These are phyloP conservation scores for Vicia sativa DNA, from an alignment of 306 rosid species.

Conservation along the genomic window DNA sequence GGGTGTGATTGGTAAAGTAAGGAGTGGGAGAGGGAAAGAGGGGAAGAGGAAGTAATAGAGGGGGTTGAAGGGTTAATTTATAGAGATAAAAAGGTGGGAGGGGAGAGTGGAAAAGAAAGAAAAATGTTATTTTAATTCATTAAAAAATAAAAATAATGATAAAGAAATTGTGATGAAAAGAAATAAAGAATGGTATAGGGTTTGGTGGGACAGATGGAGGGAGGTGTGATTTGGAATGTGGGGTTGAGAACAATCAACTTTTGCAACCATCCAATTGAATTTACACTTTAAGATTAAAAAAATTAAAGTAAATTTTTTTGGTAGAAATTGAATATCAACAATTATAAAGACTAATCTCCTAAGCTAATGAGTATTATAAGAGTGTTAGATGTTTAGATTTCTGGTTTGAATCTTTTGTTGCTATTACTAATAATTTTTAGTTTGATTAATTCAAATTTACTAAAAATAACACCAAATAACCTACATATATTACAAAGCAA, in stretches of 20 bases:
- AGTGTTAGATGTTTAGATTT: too few species aligned
- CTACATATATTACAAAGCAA: too few species aligned
- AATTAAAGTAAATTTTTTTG: too few species aligned
- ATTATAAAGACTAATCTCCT: too few species aligned
- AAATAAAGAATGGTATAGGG: conserved; percentile 23
- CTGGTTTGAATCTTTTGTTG: too few species aligned
- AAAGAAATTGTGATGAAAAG: background rate
- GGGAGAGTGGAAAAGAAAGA: background rate
- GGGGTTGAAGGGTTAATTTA: conserved; percentile 50
- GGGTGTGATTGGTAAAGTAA: conserved; percentile 1
- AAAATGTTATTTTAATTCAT: background rate
- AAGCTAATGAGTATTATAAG: too few species aligned
- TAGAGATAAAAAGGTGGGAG: conserved; percentile 41
- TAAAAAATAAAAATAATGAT: background rate
- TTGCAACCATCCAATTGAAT: conserved; percentile 29
- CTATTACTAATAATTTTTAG: too few species aligned
- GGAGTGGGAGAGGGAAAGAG: conserved; percentile 10
- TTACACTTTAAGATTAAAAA: too few species aligned
- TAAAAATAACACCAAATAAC: too few species aligned
- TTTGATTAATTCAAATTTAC: too few species aligned
- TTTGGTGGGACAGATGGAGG: conserved; percentile 32
- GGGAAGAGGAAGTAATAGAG: conserved; percentile 46
- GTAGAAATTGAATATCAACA: too few species aligned
- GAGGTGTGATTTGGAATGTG: conserved; percentile 33
- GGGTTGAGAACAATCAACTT: conserved; percentile 35